phyloP scores from a whole-genome alignment of 2,329 filamentous ascomycete genomes.

The Beauveria pseudobassiana region DNA sequence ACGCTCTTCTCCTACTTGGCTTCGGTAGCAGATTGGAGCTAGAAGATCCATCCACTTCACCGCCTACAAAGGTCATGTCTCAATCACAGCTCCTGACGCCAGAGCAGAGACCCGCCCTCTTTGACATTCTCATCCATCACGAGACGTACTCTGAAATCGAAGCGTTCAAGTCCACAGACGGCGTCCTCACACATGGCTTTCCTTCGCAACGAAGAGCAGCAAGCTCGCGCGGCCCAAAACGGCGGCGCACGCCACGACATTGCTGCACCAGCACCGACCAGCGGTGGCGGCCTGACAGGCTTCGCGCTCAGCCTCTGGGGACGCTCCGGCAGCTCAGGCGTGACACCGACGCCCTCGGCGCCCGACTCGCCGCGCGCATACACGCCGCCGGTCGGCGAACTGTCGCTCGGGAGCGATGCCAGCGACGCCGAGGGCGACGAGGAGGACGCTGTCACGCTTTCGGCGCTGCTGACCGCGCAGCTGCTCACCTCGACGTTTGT shows the following conservation, averaged over 20 bases:
- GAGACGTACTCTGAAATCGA: slow-evolving; percentile 62
- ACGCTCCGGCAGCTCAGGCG: background rate
- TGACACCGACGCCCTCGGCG: slow-evolving; percentile 3
- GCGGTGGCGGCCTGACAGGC: slow-evolving; percentile 15
- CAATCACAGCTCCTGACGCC: slow-evolving; percentile 18
- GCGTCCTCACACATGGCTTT: slow-evolving; percentile 60
- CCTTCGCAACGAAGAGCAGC: slow-evolving; percentile 38
- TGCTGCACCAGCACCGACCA: slow-evolving; percentile 11
- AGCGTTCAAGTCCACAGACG: slow-evolving; percentile 57
- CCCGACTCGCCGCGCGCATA: background rate
- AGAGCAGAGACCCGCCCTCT: slow-evolving; percentile 44
- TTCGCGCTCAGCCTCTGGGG: slow-evolving; percentile 10
- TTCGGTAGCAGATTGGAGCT: background rate
- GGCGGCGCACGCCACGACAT: slow-evolving; percentile 18
- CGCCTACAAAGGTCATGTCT: background rate
- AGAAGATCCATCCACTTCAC: background rate
- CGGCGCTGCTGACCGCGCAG: slow-evolving; percentile 60
- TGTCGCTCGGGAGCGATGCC: background rate
- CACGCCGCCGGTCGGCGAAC: background rate
- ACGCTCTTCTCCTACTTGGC: no score
- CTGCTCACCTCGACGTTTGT: slow-evolving; percentile 58
- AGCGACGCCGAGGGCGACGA: slow-evolving; percentile 20
- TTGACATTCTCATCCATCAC: slow-evolving; percentile 53
- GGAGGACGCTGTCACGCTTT: slow-evolving; percentile 18
- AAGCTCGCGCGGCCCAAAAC: background rate